These are phyloP conservation scores for Elongisporangium prolatum DNA, from an alignment of 352 stramenopile species.

Conservation along the genomic window DNA sequence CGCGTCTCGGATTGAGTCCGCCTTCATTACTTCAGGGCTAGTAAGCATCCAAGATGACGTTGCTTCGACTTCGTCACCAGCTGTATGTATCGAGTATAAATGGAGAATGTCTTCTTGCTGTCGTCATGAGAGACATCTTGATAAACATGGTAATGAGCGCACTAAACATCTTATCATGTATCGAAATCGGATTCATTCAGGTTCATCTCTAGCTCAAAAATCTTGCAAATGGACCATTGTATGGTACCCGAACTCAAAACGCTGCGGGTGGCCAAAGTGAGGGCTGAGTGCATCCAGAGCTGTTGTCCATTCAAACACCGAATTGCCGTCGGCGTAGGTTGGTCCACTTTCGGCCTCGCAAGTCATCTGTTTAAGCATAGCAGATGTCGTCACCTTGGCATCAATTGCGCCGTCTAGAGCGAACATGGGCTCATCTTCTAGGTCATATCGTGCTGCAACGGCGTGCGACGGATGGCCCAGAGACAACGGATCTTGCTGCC, in stretches of 20 bases:
- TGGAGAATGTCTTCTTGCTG: too few relatives aligned
- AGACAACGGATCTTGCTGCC: conserved; percentile 42
- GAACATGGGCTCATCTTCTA: conserved; percentile 29
- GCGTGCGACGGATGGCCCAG: conserved; percentile 38
- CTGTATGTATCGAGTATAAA: too few relatives aligned
- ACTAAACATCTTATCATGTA: too few relatives aligned
- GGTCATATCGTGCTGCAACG: conserved; percentile 64
- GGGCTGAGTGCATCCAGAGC: conserved; percentile 7
- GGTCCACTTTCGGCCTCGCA: conserved; percentile 60
- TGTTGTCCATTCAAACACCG: conserved; percentile 64
- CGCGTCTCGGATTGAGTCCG: too few relatives aligned
- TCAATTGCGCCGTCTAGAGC: conserved; percentile 61
- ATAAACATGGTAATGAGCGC: too few relatives aligned
- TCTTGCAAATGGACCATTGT: conserved; percentile 23
- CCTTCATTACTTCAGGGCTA: too few relatives aligned
- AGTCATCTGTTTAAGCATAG: conserved; percentile 16
- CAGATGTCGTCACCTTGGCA: conserved; percentile 59
- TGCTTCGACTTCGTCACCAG: too few relatives aligned
- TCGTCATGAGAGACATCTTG: too few relatives aligned
- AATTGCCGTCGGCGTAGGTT: conserved; percentile 33
- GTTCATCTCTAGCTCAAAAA: neutral
- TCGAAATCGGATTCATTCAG: neutral
- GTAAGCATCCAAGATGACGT: too few relatives aligned
- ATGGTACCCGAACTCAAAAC: conserved; percentile 38
- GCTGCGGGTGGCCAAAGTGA: conserved; percentile 28